These are phyloP conservation scores for Taphrina betulina DNA, from an alignment of 1,139 yeast genomes.

Conservation along the genomic window DNA sequence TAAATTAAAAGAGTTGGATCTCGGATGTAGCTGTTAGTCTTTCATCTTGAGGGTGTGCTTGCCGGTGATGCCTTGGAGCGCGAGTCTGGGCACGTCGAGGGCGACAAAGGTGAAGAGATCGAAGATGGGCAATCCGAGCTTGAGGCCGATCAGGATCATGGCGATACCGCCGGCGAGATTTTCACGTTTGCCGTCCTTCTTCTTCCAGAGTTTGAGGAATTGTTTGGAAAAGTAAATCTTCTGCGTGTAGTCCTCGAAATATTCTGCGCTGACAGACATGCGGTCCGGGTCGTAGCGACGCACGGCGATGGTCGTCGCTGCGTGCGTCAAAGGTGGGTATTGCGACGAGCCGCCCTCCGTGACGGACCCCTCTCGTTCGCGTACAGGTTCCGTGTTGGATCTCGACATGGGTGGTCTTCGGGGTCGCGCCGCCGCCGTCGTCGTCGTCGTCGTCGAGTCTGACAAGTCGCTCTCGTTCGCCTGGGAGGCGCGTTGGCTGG, in stretches of 20 bases:
- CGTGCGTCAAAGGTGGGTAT: neutral
- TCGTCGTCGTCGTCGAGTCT: neutral
- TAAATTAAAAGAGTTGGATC: no score
- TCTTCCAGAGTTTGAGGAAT: slow-evolving; percentile 21
- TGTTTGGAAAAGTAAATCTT: slow-evolving; percentile 26
- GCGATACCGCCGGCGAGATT: slow-evolving; percentile 25
- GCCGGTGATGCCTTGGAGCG: slow-evolving; percentile 20
- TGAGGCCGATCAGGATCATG: slow-evolving; percentile 19
- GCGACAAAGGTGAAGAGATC: slow-evolving; percentile 22
- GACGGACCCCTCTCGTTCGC: neutral
- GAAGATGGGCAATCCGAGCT: slow-evolving; percentile 24
- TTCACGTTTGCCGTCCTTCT: slow-evolving; percentile 21
- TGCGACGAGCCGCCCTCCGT: neutral
- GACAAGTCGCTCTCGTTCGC: no score
- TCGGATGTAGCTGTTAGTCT: no score
- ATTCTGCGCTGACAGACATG: slow-evolving; percentile 11
- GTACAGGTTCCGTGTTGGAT: neutral
- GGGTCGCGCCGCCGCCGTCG: neutral
- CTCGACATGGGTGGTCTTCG: no score
- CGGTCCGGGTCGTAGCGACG: slow-evolving; percentile 6
- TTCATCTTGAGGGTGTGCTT: slow-evolving; percentile 16
- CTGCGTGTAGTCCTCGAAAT: slow-evolving; percentile 18
- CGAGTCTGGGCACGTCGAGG: slow-evolving; percentile 21
- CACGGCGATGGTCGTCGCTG: neutral
- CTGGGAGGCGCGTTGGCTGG: no score